Evolutionary conservation across 768 basidiomycete genomes (phyloP).

Genomic region (Suillus cothurnatus): DNA sequence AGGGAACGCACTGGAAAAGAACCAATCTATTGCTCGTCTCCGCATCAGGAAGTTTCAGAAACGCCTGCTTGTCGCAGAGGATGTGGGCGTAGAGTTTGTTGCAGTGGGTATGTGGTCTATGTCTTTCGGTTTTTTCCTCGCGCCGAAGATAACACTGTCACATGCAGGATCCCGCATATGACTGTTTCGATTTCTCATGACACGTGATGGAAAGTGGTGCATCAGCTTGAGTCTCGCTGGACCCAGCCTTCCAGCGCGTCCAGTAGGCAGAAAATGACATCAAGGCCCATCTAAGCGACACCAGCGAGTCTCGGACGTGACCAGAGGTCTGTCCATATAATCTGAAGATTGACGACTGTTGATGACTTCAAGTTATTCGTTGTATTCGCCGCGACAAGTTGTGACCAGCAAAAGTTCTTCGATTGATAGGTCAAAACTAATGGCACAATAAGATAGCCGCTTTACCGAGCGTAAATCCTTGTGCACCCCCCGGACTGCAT

Average conservation of each 20-base stretch:
- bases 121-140: background rate
- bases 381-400: background rate
- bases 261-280: background rate
- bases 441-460: background rate
- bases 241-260: background rate
- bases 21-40: background rate
- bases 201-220: background rate
- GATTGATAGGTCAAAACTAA: background rate
- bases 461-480: background rate
- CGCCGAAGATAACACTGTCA: background rate
- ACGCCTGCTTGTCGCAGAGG: background rate
- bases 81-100: background rate
- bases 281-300: background rate
- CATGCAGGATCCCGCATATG: background rate
- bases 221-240: background rate
- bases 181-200: background rate
- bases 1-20: background rate
- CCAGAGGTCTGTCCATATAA: background rate
- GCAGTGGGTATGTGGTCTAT: background rate
- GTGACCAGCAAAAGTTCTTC: background rate
- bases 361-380: background rate
- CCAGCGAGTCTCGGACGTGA: background rate
- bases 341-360: background rate
- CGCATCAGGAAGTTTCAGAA: background rate
- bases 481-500: background rate